Evolutionary conservation across 305 asterid species (phyloP).

Genomic region (Fraxinus albicans): DNA sequence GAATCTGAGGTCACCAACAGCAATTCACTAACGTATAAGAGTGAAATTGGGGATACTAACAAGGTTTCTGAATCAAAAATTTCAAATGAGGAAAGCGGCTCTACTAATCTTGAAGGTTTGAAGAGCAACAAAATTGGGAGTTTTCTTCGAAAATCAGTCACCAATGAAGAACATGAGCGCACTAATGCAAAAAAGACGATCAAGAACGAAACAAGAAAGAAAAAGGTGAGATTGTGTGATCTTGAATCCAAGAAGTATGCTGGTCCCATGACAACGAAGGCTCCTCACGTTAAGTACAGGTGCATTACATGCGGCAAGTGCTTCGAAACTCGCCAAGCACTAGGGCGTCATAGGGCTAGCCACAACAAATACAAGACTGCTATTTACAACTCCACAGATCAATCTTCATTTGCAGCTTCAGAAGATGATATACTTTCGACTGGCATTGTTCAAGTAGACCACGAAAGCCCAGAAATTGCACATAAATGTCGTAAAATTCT

Average conservation of each 20-base stretch:
- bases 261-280: neutral
- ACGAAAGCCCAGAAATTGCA: constrained; percentile 18
- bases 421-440: neutral
- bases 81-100: neutral
- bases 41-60: neutral
- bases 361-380: constrained; percentile 39
- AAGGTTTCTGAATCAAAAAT: neutral
- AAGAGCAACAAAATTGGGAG: neutral
- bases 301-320: neutral
- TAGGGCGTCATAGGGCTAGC: constrained; percentile 38
- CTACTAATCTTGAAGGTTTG: neutral
- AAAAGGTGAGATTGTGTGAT: neutral
- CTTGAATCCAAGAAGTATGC: neutral
- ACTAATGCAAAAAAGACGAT: neutral
- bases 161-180: neutral
- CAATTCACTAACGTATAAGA: neutral
- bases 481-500: constrained; percentile 17
- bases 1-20: constrained; percentile 17
- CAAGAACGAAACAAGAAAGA: neutral
- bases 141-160: neutral
- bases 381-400: neutral
- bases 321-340: neutral
- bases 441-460: neutral
- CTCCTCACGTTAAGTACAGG: neutral
- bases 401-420: neutral